Evolutionary conservation across 1,284 basidiomycete species (phyloP).

Genomic region (Wallemia mellicola): DNA sequence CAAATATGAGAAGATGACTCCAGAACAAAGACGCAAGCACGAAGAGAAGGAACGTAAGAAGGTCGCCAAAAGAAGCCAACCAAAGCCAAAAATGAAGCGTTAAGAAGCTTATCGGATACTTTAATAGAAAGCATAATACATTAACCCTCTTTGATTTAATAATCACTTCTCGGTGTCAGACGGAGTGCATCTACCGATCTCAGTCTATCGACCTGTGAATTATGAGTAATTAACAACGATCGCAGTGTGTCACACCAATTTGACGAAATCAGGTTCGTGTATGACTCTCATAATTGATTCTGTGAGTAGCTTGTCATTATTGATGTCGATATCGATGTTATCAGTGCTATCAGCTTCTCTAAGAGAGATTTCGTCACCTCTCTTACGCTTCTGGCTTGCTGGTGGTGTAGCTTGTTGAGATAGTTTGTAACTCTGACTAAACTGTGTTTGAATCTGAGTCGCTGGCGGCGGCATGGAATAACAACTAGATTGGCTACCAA

Average conservation of each 20-base stretch:
- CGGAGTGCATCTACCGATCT: background rate
- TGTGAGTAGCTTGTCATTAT: background rate
- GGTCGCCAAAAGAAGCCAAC: constrained; percentile 32
- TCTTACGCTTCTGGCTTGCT: background rate
- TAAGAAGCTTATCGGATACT: no score
- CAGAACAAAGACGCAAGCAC: constrained; percentile 12
- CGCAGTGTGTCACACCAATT: background rate
- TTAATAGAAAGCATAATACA: no score
- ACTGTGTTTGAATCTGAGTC: background rate
- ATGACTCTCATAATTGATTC: background rate
- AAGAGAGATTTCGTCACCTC: background rate
- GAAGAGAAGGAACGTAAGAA: constrained; percentile 47
- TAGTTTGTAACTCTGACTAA: background rate
- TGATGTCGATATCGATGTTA: background rate
- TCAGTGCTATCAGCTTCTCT: background rate
- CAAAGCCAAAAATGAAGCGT: constrained; percentile 21
- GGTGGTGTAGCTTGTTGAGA: background rate
- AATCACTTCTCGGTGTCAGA: no score
- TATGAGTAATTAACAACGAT: background rate
- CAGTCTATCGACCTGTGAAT: background rate
- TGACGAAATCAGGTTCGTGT: background rate
- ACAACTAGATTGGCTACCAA: no score
- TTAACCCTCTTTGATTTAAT: no score
- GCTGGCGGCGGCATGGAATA: background rate
- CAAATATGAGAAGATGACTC: background rate